phyloP scores from a whole-genome alignment of 2,329 filamentous ascomycete genomes.

The Lasiodiplodia theobromae region DNA sequence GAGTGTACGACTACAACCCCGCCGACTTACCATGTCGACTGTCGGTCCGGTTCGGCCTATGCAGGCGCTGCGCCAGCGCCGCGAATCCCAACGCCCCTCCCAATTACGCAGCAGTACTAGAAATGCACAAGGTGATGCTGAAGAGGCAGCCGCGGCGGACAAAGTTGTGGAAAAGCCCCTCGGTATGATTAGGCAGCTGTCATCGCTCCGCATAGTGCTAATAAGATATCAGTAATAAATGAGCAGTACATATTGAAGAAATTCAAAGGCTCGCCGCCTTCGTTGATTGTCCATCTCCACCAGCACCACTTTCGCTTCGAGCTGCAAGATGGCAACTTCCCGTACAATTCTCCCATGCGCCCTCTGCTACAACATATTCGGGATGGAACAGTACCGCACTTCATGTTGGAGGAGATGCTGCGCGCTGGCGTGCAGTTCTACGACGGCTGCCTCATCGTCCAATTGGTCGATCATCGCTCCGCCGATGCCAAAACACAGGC shows the following conservation, averaged over 20 bases:
- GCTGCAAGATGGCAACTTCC: conserved; percentile 89
- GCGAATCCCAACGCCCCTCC: conserved; percentile 52
- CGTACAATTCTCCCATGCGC: conserved; percentile 91
- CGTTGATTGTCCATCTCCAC: conserved; percentile 85
- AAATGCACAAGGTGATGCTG: conserved; percentile 37
- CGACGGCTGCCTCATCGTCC: conserved; percentile 92
- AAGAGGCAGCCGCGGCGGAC: conserved; percentile 38
- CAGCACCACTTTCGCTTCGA: conserved; percentile 84
- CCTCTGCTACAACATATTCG: conserved; percentile 79
- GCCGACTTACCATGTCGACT: conserved; percentile 33
- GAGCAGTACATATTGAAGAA: conserved; percentile 83
- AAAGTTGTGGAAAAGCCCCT: conserved; percentile 43
- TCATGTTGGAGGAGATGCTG: conserved; percentile 81
- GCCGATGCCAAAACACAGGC: conserved; percentile 64
- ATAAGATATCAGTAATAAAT: conserved; percentile 67
- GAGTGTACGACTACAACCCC: not conserved
- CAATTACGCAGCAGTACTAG: conserved; percentile 29
- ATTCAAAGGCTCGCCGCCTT: conserved; percentile 75
- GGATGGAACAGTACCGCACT: conserved; percentile 82
- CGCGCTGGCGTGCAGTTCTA: conserved; percentile 81
- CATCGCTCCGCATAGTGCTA: not conserved
- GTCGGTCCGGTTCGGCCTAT: conserved; percentile 43
- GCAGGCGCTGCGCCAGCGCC: conserved; percentile 53
- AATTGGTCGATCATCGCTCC: conserved; percentile 88
- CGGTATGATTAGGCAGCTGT: conserved; percentile 34